These are phyloP conservation scores for Hyparrhenia diplandra DNA, from an alignment of 176 grass and related monocot species.

Conservation along the genomic window DNA sequence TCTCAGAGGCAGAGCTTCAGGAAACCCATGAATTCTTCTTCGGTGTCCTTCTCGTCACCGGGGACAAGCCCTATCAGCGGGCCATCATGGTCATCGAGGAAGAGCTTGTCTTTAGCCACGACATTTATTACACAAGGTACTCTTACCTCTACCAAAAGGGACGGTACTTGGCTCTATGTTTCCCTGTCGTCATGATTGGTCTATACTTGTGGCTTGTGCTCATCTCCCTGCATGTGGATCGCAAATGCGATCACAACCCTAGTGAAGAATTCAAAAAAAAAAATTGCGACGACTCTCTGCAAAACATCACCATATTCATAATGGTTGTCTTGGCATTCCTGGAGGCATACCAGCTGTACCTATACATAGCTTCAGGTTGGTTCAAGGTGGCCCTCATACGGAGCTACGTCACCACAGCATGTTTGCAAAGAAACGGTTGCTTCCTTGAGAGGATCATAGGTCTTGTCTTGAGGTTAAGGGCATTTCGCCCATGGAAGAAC, in stretches of 20 bases:
- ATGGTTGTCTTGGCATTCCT: not conserved
- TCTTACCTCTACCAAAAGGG: not conserved
- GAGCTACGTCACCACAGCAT: not conserved
- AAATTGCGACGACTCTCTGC: no score
- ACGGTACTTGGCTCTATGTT: not conserved
- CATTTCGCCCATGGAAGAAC: no score
- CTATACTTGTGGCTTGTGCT: not conserved
- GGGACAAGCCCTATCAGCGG: not conserved
- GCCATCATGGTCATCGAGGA: not conserved
- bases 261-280: no score
- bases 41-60: not conserved
- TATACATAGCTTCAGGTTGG: conserved; percentile 7
- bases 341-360: not conserved
- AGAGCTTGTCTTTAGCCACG: not conserved
- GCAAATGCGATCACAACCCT: not conserved
- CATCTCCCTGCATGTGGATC: no score
- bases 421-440: not conserved
- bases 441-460: not conserved
- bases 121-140: not conserved
- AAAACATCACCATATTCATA: not conserved
- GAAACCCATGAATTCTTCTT: not conserved
- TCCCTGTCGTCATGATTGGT: not conserved
- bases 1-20: not conserved
- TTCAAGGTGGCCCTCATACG: conserved; percentile 9
- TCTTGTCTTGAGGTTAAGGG: not conserved